Evolutionary conservation across 2,329 filamentous ascomycete species (phyloP).

Genomic region (Xenoacremonium recifei): DNA sequence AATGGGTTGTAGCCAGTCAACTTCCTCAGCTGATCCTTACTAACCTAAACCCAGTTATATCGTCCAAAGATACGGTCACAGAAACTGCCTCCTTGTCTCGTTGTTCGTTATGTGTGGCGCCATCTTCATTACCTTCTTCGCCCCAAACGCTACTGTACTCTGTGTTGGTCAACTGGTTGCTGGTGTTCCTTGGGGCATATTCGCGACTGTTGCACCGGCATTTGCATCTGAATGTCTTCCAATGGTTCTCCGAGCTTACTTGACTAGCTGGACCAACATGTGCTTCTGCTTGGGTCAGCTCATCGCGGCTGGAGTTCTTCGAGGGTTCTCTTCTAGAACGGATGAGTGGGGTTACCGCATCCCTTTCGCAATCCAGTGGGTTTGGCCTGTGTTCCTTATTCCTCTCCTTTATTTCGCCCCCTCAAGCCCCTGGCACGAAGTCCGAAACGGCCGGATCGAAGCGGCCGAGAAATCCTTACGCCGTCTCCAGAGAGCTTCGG

Average conservation of each 20-base stretch:
- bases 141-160: constrained; percentile 33
- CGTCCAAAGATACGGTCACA: no score
- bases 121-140: constrained; percentile 49
- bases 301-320: constrained; percentile 38
- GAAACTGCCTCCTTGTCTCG: constrained; percentile 25
- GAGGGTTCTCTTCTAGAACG: constrained; percentile 30
- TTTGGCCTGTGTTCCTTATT: constrained; percentile 40
- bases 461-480: constrained; percentile 19
- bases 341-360: constrained; percentile 42
- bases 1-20: no score
- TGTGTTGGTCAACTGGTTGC: constrained; percentile 47
- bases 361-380: constrained; percentile 45
- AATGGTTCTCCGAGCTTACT: constrained; percentile 4
- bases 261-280: constrained; percentile 25
- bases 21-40: no score
- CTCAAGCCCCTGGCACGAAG: constrained; percentile 42
- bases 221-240: constrained; percentile 10
- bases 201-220: constrained; percentile 44
- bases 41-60: no score
- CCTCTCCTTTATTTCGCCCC: constrained; percentile 32
- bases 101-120: constrained; percentile 34
- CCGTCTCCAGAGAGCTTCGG: constrained; percentile 23
- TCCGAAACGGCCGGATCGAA: constrained; percentile 33
- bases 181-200: constrained; percentile 60
- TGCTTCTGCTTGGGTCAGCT: constrained; percentile 43